Base-by-base conservation (phyloP, 1,284 basidiomycete species). In the Leccinum pallidistipes region DNA sequence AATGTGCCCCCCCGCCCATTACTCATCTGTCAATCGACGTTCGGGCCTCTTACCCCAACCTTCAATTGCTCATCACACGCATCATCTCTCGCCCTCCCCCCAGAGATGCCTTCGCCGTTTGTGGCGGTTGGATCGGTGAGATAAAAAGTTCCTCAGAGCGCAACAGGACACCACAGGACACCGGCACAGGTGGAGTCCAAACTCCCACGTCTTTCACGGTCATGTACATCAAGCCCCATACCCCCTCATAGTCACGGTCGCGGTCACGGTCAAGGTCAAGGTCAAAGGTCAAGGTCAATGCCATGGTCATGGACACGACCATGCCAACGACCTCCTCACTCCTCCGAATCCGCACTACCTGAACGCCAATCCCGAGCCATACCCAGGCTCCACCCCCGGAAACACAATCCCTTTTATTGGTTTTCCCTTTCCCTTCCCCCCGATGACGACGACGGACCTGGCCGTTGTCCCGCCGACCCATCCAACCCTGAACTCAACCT, bases 1-100 rank as follows among this genome's bases (percentile, higher is more conserved):
- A 66, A 74, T 9, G 61, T 66, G 0, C 57, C 14, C 69, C 75
- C 29, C 72, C 75, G 3, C 68, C 76, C 43, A 78, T 90, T 2
- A 79, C 75, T 0, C 80, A 86, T 66, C 77, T 88, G 1, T 77
- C 86, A 1, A 66, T 90, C 38, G 85, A 89, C 64, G 73, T 79
- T 1, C 80, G 80, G 8, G 58, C 68, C 14, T 72, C 70, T 27
- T 58, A 72, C 49, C 69, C 64, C 0, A 45, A 55, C 31, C 56
- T 70, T 16, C 52, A 57, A 47, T 18, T 60, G 0, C 62, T 67
- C 47, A 38, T 70, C 14, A 52, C 68, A 10, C 62, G 61, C 52
- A 62, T 73, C 55, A n/a, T 70, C 34, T 29, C 64, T 1, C 62
- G 58, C 9, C 64, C 73, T 14, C 55, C 64, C 21, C 69, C 69